Evolutionary conservation across 2,329 filamentous ascomycete genomes (phyloP).

Genomic region (Westerdykella aurantiaca): DNA sequence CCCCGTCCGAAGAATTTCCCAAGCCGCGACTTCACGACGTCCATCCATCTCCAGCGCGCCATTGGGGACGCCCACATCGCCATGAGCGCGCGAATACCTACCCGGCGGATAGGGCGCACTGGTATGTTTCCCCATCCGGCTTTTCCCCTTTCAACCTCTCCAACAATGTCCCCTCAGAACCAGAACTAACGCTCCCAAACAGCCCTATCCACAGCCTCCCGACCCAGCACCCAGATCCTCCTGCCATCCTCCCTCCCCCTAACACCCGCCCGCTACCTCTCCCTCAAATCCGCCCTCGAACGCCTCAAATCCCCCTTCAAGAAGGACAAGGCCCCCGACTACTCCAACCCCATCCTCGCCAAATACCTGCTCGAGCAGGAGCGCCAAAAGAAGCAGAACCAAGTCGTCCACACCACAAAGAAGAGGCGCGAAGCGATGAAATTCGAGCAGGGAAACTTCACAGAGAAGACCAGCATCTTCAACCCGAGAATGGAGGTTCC

Average conservation of each 20-base stretch:
- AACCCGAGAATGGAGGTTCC: conserved; percentile 21
- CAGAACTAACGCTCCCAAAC: background rate
- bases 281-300: background rate
- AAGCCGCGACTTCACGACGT: conserved; percentile 7
- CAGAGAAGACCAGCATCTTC: conserved; percentile 20
- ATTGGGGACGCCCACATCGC: conserved; percentile 22
- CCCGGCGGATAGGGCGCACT: conserved; percentile 55
- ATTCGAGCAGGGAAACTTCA: conserved; percentile 11
- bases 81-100: conserved; percentile 63
- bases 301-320: conserved; percentile 5
- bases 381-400: conserved; percentile 18
- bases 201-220: conserved; percentile 11
- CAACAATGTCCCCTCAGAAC: background rate
- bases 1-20: conserved; percentile 11
- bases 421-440: conserved; percentile 7
- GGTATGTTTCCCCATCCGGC: conserved; percentile 44
- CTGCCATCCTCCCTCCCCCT: conserved; percentile 8
- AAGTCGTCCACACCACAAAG: conserved; percentile 11
- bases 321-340: conserved; percentile 9
- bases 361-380: conserved; percentile 42
- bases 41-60: conserved; percentile 17
- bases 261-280: conserved; percentile 7
- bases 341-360: conserved; percentile 56
- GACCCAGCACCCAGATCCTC: conserved; percentile 12
- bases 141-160: background rate